A percentile compares a stretch with the other conserved stretches of the same genome.
These are phyloP conservation scores for Globisporangium spiculum DNA, from an alignment of 352 stramenopile species.

Conservation along the genomic window DNA sequence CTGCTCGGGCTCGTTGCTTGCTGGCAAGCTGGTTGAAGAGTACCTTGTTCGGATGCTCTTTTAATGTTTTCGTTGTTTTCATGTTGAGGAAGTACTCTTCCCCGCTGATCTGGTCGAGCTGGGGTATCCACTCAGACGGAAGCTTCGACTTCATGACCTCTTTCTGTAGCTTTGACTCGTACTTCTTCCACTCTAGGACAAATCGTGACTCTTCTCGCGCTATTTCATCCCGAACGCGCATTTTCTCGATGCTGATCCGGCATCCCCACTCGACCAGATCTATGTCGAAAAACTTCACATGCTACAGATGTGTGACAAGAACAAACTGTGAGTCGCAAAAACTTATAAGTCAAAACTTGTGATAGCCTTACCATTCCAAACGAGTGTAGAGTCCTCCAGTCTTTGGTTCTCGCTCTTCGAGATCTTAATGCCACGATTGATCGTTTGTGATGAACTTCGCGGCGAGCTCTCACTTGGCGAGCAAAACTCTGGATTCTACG, in stretches of 20 bases:
- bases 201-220: constrained; percentile 24
- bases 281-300: constrained; percentile 14
- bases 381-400: constrained; percentile 17
- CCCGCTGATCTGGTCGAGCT: constrained; percentile 32
- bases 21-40: constrained; percentile 30
- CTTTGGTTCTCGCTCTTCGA: neutral
- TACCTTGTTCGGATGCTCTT: constrained; percentile 34
- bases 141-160: constrained; percentile 39
- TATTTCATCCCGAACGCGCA: constrained; percentile 22
- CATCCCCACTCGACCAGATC: constrained; percentile 33
- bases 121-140: constrained; percentile 38
- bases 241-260: constrained; percentile 28
- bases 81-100: constrained; percentile 42
- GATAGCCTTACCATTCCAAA: constrained; percentile 6
- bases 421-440: neutral
- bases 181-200: constrained; percentile 29
- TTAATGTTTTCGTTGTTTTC: constrained; percentile 28
- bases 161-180: constrained; percentile 34
- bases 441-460: constrained; percentile 7
- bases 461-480: constrained; percentile 13
- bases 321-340: neutral
- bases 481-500: constrained; percentile 26
- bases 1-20: constrained; percentile 28
- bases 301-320: neutral
- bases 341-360: neutral